Conservation (phyloP, 352 stramenopile species). For the Phytophthora quininea region DNA sequence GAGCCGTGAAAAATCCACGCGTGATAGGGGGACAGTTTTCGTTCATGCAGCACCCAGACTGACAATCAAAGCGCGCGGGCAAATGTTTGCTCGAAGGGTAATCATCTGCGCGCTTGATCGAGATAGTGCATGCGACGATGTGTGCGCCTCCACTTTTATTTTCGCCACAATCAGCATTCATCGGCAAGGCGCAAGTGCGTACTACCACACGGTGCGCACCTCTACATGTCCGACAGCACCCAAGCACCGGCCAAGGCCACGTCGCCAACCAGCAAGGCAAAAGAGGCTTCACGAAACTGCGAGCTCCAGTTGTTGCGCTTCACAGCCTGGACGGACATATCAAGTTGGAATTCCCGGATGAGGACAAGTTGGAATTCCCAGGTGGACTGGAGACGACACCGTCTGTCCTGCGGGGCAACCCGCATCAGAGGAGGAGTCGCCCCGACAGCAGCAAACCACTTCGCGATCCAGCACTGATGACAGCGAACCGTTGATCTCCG, state of each 20-base stretch:
- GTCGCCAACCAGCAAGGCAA: neutral
- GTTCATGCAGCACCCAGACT: neutral
- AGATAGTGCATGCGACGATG: too few relatives aligned
- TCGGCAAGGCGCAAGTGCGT: too few relatives aligned
- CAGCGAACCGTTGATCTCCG: constrained; percentile 5
- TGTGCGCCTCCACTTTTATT: too few relatives aligned
- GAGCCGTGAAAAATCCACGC: too few relatives aligned
- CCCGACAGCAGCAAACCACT: neutral
- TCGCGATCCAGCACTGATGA: neutral
- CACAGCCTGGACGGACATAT: constrained; percentile 45
- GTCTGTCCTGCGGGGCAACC: neutral
- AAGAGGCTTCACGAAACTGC: constrained; percentile 8
- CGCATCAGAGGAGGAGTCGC: neutral
- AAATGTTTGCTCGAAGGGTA: too few relatives aligned
- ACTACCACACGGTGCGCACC: too few relatives aligned
- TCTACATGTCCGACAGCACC: neutral
- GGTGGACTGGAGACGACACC: constrained; percentile 20
- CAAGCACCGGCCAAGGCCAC: neutral
- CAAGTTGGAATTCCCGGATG: constrained; percentile 39
- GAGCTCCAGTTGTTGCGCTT: constrained; percentile 16
- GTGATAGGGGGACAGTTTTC: neutral
- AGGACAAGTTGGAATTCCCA: constrained; percentile 36
- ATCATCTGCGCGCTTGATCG: too few relatives aligned
- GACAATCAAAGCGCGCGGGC: neutral
- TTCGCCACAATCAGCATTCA: neutral